Evolutionary conservation across 306 rosid genomes (phyloP).

Genomic region (Malus orientalis): DNA sequence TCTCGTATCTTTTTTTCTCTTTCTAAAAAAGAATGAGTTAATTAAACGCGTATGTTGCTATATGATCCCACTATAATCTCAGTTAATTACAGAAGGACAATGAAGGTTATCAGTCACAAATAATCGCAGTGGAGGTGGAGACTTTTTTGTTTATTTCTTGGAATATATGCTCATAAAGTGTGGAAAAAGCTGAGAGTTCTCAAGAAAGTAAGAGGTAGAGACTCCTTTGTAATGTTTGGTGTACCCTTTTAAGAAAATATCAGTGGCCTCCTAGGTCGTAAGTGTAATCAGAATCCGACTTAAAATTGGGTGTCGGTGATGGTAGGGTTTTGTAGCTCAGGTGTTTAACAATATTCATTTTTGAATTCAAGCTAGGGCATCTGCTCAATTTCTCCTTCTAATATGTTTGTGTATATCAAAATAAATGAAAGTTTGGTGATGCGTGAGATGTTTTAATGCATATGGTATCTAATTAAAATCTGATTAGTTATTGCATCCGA

Average conservation of each 20-base stretch:
- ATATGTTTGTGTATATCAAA: no score
- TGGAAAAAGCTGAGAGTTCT: background rate
- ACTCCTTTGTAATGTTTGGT: background rate
- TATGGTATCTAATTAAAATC: background rate
- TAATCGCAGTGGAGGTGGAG: background rate
- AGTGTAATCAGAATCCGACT: background rate
- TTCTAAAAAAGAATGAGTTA: background rate
- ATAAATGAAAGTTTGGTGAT: background rate
- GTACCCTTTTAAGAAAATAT: background rate
- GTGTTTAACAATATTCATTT: background rate
- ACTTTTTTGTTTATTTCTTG: background rate
- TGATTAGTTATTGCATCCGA: background rate
- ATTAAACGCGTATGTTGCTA: background rate
- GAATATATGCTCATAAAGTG: background rate
- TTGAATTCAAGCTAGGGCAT: background rate
- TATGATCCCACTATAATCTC: background rate
- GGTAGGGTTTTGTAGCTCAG: background rate
- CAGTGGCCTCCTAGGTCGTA: background rate
- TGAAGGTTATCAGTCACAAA: background rate
- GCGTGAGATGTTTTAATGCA: background rate
- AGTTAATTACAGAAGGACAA: background rate
- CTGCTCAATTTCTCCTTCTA: background rate
- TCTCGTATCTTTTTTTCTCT: background rate
- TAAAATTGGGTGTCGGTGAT: background rate
- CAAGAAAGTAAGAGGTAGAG: background rate